Conservation (phyloP, 164 flowering plant species). For the Chloranthus sessilifolius region DNA sequence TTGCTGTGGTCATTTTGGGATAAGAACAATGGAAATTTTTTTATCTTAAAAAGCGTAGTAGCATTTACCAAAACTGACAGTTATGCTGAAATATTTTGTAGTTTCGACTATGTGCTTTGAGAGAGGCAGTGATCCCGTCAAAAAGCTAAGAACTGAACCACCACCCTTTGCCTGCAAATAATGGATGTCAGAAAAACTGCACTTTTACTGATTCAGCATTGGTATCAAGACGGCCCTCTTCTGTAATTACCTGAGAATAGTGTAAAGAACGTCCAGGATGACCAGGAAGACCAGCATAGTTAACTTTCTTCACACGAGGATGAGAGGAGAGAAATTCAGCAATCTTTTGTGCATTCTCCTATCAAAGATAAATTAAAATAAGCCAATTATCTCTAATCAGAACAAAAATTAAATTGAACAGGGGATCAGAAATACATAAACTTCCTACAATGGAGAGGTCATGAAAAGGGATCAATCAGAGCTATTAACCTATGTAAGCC, state of each 20-base stretch:
- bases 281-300: conserved; percentile 87
- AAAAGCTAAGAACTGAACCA: conserved; percentile 92
- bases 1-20: too few species aligned
- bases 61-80: conserved; percentile 96
- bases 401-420: background rate
- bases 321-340: conserved; percentile 85
- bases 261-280: conserved; percentile 92
- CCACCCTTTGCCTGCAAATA: conserved; percentile 82
- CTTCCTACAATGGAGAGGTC: background rate
- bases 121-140: conserved; percentile 83
- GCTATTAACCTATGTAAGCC: too few species aligned
- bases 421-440: background rate
- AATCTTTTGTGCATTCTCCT: conserved; percentile 94
- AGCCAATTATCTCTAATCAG: background rate
- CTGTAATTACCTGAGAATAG: conserved; percentile 64
- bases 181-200: background rate
- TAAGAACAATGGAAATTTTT: background rate
- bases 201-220: background rate
- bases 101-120: conserved; percentile 84
- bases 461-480: too few species aligned
- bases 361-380: conserved; percentile 10
- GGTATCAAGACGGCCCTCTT: background rate
- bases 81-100: conserved; percentile 84
- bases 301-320: conserved; percentile 77
- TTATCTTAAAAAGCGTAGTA: background rate